Evolutionary conservation across 495 filamentous ascomycete species (phyloP).

Genomic region (Penicillium bovifimosum): DNA sequence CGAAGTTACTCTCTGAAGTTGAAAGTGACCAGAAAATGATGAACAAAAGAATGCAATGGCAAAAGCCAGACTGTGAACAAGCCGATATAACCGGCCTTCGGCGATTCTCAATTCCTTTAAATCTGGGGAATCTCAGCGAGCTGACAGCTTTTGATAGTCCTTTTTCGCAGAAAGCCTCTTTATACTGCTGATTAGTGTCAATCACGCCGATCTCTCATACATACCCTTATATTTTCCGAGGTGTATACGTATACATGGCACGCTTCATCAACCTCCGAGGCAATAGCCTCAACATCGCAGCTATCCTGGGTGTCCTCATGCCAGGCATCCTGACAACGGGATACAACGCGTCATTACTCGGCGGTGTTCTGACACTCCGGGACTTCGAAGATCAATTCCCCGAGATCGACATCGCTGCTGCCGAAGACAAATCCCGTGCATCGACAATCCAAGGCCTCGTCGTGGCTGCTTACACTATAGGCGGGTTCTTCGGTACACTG

Average conservation of each 20-base stretch:
- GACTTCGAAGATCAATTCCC: conserved; percentile 20
- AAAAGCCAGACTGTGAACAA: not conserved
- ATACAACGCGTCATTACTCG: conserved; percentile 21
- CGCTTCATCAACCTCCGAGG: conserved; percentile 25
- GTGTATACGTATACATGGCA: conserved; percentile 3
- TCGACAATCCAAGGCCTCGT: conserved; percentile 31
- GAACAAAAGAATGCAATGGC: not conserved
- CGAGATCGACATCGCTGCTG: conserved; percentile 15
- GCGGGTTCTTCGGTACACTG: conserved; percentile 52
- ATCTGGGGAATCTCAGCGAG: not conserved
- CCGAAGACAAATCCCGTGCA: conserved; percentile 8
- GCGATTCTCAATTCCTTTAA: not conserved
- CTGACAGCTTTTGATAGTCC: not conserved
- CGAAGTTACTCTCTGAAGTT: not conserved
- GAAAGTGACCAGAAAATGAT: not conserved
- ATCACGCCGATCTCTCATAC: conserved; percentile 14
- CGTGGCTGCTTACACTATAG: conserved; percentile 55
- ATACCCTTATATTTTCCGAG: conserved; percentile 1
- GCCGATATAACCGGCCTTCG: not conserved
- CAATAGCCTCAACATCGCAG: conserved; percentile 21
- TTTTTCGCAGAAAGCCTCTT: not conserved
- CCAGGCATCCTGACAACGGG: conserved; percentile 21
- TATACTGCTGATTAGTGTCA: conserved; percentile 10
- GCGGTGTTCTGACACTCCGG: conserved; percentile 17
- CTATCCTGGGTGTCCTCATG: conserved; percentile 25